Percentiles rank a stretch among this genome's conserved stretches.
These are phyloP conservation scores for Cryptococcus hybrid DNA, from an alignment of 1,284 basidiomycete species.

Conservation along the genomic window DNA sequence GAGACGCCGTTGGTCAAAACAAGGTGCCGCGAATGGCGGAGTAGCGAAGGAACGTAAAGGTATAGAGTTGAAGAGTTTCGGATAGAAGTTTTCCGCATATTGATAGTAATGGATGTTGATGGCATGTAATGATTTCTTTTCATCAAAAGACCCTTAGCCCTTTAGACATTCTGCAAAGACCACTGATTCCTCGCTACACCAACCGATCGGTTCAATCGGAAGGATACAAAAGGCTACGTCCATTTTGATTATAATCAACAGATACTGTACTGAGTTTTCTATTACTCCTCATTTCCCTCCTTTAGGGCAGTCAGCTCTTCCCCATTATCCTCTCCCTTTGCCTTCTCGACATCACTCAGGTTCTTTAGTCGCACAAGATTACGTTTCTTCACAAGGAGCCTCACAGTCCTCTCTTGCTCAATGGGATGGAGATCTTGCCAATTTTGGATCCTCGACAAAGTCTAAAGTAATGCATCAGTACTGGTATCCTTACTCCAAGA, in stretches of 20 bases:
- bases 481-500: not conserved
- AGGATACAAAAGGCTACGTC: too few relatives aligned
- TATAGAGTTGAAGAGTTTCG: constrained; percentile 47
- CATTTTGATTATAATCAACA: too few relatives aligned
- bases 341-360: constrained; percentile 23
- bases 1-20: constrained; percentile 64
- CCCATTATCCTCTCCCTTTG: constrained; percentile 5
- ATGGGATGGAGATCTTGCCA: constrained; percentile 44
- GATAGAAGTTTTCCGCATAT: constrained; percentile 12
- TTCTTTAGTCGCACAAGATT: constrained; percentile 45
- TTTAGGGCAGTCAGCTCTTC: constrained; percentile 4
- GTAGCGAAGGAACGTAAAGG: constrained; percentile 28
- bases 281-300: not conserved
- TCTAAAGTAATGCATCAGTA: constrained; percentile 20
- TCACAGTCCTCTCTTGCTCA: constrained; percentile 47
- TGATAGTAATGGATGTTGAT: too few relatives aligned
- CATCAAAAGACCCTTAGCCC: too few relatives aligned
- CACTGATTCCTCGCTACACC: too few relatives aligned
- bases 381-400: constrained; percentile 49
- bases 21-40: constrained; percentile 49
- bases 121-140: too few relatives aligned
- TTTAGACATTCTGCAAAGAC: too few relatives aligned
- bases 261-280: too few relatives aligned
- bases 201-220: too few relatives aligned
- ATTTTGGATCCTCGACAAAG: constrained; percentile 48